Base-by-base conservation (phyloP, 306 rosid species). In the Vigna reflexopilosa region DNA sequence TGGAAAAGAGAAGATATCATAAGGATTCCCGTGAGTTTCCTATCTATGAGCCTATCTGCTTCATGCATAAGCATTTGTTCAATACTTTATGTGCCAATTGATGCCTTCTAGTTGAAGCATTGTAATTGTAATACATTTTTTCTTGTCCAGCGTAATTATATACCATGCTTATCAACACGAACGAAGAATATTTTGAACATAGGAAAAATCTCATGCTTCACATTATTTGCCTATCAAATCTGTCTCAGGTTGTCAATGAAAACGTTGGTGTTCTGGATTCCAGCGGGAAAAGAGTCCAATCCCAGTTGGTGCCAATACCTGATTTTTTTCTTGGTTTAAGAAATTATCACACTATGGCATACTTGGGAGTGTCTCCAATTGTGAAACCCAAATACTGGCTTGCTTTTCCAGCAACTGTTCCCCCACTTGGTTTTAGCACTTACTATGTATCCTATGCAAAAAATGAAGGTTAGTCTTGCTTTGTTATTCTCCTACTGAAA, bases 351-450 rank as follows among this genome's bases (percentile, higher is more conserved):
- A 81, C 78, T 7, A 58, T 16, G 67, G 96, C 93, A 73, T 88
- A 91, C 88, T 71, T 90, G 65, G 97, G 91, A n/a, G 83, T 55
- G 63, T 87, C 86, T 67, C 82, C 93, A 32, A 85, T 64, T 62
- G 89, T 68, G 62, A 81, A 79, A 3, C 92, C 90, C 2, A 86
- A 84, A 20, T 91, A 91, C 68, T 91, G 91, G 97, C 97, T 93
- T 77, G 91, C 86, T 1, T 93, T 93, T 85, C 85, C 92, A 40
- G 97, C 88, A n/a, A 30, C 81, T 22, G 91, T 88, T 44, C 97
- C 98, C 32, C 93, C 98, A 50, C 93, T 93, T 76, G 98, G 98
- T 80, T 93, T 91, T 84, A 91, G 85, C 81, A 88, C 97, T 69
- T 93, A 93, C 85, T 80, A 81, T 55, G 79, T 93, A 67, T 91